Evolutionary conservation across 352 stramenopile genomes (phyloP).

Genomic region (Peronospora belbahrii): DNA sequence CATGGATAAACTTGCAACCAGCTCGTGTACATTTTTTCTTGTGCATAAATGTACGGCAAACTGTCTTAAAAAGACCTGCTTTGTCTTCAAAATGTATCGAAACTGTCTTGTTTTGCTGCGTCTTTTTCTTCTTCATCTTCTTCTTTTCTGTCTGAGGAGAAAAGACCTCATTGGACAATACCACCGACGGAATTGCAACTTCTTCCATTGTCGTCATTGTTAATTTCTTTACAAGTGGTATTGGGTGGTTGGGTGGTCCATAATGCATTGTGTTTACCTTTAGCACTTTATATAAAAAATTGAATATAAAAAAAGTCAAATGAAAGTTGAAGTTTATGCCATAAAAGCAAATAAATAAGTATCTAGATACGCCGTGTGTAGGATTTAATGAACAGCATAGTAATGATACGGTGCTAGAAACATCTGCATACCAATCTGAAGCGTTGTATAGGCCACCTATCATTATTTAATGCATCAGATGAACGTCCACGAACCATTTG

Average conservation of each 20-base stretch:
- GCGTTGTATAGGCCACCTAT: no score
- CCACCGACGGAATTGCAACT: background rate
- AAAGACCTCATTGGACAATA: background rate
- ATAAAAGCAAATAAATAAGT: no score
- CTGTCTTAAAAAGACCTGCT: constrained; percentile 48
- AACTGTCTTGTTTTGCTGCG: no score
- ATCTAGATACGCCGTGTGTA: no score
- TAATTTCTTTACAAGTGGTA: constrained; percentile 7
- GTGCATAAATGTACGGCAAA: constrained; percentile 51
- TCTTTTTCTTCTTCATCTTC: no score
- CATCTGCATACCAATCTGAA: no score
- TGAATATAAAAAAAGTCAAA: background rate
- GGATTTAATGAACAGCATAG: no score
- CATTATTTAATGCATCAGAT: no score
- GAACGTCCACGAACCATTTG: no score
- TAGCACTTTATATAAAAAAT: background rate
- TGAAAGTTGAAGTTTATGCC: background rate
- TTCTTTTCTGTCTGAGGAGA: constrained; percentile 7
- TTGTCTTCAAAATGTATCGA: constrained; percentile 42
- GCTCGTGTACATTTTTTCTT: constrained; percentile 25
- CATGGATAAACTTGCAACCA: constrained; percentile 46
- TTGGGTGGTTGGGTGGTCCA: no score
- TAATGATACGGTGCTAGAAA: no score
- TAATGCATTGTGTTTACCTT: no score
- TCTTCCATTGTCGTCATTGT: constrained; percentile 9